phyloP scores from a whole-genome alignment of 1,139 yeast genomes.

The Suhomyces bolitotheri region DNA sequence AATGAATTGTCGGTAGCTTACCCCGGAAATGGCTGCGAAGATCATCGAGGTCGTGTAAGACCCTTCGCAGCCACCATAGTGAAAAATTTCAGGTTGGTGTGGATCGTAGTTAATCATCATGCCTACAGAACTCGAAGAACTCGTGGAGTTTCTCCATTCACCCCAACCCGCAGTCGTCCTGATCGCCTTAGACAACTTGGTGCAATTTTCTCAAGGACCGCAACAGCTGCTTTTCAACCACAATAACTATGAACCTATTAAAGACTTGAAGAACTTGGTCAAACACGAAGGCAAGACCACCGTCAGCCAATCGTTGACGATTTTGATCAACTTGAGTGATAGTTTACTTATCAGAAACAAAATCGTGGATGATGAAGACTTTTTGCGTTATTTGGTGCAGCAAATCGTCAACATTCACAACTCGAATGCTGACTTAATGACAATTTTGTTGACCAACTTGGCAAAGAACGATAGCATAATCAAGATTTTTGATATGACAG shows the following conservation, averaged over 20 bases:
- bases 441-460: constrained; percentile 80
- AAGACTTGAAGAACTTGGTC: constrained; percentile 65
- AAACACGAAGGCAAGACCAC: constrained; percentile 53
- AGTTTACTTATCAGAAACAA: constrained; percentile 61
- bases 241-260: constrained; percentile 70
- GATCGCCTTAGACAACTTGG: constrained; percentile 81
- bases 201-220: constrained; percentile 76
- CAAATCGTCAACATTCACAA: constrained; percentile 59
- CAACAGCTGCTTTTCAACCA: constrained; percentile 66
- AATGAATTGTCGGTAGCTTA: too few species aligned
- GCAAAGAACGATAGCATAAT: constrained; percentile 74
- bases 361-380: constrained; percentile 64
- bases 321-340: constrained; percentile 80
- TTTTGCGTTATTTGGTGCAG: constrained; percentile 54
- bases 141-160: constrained; percentile 81
- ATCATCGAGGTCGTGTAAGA: not conserved
- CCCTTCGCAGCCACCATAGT: too few species aligned
- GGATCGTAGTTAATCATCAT: constrained; percentile 27
- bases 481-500: constrained; percentile 50
- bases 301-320: constrained; percentile 72
- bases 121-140: constrained; percentile 65
- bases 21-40: constrained; percentile 5
- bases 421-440: constrained; percentile 75
- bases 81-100: constrained; percentile 4
- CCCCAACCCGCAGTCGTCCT: constrained; percentile 81